Evolutionary conservation across 2,329 filamentous ascomycete species (phyloP).

Genomic region (Ophiostoma triangulosporum): DNA sequence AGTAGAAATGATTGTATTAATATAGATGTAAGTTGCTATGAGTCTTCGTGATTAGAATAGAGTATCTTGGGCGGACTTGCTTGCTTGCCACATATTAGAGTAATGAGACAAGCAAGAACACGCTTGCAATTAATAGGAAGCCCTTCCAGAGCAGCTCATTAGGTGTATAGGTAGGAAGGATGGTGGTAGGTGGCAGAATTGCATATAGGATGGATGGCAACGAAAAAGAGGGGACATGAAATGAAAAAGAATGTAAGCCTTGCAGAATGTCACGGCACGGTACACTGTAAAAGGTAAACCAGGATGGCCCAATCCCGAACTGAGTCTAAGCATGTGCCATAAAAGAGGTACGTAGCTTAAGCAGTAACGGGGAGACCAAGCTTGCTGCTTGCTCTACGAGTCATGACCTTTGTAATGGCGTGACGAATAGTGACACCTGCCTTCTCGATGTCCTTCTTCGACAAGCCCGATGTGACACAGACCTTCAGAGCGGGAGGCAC

Average conservation of each 20-base stretch:
- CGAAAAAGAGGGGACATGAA: background rate
- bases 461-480: slow-evolving; percentile 74
- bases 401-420: slow-evolving; percentile 86
- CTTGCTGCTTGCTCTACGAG: slow-evolving; percentile 32
- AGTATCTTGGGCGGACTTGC: background rate
- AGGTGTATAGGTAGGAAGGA: too few relatives aligned
- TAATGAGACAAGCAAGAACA: background rate
- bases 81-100: too few relatives aligned
- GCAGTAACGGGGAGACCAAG: slow-evolving; percentile 12
- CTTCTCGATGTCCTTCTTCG: slow-evolving; percentile 92
- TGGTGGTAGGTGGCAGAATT: too few relatives aligned
- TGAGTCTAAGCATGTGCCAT: background rate
- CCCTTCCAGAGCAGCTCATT: background rate
- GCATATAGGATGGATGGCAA: background rate
- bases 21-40: background rate
- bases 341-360: background rate
- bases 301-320: too few relatives aligned
- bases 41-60: background rate
- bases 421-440: slow-evolving; percentile 78
- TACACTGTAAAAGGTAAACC: too few relatives aligned
- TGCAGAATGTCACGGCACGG: background rate
- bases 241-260: background rate
- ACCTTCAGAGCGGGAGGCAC: slow-evolving; percentile 78
- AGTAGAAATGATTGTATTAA: background rate
- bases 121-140: background rate